These are phyloP conservation scores for Malus hybrid DNA, from an alignment of 331 rosid species.

Conservation along the genomic window DNA sequence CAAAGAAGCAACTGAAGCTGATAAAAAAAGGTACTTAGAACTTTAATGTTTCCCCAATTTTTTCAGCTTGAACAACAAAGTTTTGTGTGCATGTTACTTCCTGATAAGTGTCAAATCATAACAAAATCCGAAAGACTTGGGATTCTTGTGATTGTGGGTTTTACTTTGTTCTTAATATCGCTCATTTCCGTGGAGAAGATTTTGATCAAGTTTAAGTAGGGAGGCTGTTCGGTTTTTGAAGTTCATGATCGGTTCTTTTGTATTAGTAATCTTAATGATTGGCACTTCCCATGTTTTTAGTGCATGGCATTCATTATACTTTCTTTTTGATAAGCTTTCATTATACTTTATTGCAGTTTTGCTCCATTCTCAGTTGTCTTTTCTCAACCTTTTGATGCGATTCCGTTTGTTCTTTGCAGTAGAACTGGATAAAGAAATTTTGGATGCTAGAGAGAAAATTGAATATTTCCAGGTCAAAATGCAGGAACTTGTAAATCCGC, in stretches of 20 bases:
- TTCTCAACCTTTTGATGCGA: conserved; percentile 13
- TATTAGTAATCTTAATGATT: not conserved
- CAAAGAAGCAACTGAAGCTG: conserved; percentile 85
- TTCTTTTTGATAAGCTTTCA: too few species aligned
- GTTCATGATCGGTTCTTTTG: too few species aligned
- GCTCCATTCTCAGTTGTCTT: conserved; percentile 2
- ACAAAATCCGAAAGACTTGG: not conserved
- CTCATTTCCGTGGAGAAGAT: too few species aligned
- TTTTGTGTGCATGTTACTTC: not conserved
- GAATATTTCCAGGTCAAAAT: conserved; percentile 67
- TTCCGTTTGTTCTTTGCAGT: conserved; percentile 46
- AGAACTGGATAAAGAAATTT: conserved; percentile 81
- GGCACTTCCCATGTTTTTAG: conserved; percentile 7
- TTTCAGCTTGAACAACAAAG: not conserved
- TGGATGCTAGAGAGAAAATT: conserved; percentile 74
- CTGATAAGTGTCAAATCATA: not conserved
- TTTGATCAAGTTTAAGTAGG: too few species aligned
- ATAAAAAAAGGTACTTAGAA: conserved; percentile 51
- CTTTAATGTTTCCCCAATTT: not conserved
- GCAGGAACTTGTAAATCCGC: conserved; percentile 66
- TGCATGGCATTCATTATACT: not conserved
- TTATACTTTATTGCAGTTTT: not conserved
- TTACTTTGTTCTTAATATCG: not conserved
- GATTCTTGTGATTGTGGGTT: not conserved
- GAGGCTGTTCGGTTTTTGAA: too few species aligned